These are phyloP conservation scores for Tilletia walkeri DNA, from an alignment of 1,284 basidiomycete species.

Conservation along the genomic window DNA sequence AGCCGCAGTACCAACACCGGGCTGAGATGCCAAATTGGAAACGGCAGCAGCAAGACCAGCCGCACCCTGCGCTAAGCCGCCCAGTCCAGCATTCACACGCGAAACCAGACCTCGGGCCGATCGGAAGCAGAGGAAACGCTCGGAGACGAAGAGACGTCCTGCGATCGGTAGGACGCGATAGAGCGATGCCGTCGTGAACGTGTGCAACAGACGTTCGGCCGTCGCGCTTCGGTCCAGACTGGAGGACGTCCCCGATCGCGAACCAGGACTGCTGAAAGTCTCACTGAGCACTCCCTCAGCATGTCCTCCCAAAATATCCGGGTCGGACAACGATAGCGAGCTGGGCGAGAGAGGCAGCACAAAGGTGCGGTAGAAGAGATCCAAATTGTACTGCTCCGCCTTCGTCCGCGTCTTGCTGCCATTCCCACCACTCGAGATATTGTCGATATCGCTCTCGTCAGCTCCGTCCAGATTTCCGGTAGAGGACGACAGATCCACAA, in stretches of 20 bases:
- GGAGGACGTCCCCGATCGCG: not conserved
- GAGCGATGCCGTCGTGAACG: slow-evolving; percentile 35
- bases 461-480: not conserved
- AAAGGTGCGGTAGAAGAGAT: not conserved
- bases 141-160: slow-evolving; percentile 41
- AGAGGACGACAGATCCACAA: slow-evolving; percentile 1
- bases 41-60: slow-evolving; percentile 8
- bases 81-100: slow-evolving; percentile 4
- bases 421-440: not conserved
- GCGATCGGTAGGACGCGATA: slow-evolving; percentile 43
- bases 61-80: not conserved
- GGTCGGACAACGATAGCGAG: not conserved
- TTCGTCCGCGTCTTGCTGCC: not conserved
- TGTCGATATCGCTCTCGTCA: not conserved
- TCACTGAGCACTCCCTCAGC: not conserved
- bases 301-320: not conserved
- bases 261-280: not conserved
- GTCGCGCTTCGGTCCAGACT: slow-evolving; percentile 2
- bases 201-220: slow-evolving; percentile 35
- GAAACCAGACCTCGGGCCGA: slow-evolving; percentile 21
- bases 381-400: slow-evolving; percentile 7
- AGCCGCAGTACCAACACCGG: slow-evolving; percentile 21
- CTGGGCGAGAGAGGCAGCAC: not conserved
- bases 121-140: slow-evolving; percentile 46
- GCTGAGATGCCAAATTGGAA: slow-evolving; percentile 39